phyloP scores from a whole-genome alignment of 2,329 filamentous ascomycete genomes.

The Zymoseptoria pseudotritici region DNA sequence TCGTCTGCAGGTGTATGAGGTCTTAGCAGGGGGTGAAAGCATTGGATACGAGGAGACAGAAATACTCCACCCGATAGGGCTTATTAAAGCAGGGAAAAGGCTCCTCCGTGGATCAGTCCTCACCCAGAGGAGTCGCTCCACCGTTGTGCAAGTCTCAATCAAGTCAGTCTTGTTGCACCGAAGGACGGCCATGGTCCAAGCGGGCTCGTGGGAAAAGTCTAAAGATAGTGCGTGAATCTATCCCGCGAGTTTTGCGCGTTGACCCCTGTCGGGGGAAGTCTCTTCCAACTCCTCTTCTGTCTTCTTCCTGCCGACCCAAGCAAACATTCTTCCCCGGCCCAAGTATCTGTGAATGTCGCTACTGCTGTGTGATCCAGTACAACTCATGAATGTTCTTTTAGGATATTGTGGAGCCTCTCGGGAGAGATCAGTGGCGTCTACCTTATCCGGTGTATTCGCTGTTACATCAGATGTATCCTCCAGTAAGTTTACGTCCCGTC shows the following conservation, averaged over 20 bases:
- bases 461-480: neutral
- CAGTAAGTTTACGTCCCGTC: neutral
- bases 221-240: conserved; percentile 4
- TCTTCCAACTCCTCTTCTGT: conserved; percentile 1
- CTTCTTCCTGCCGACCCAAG: neutral
- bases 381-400: conserved; percentile 7
- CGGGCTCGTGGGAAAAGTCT: neutral
- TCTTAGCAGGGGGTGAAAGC: neutral
- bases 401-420: neutral
- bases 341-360: neutral
- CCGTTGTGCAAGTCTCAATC: neutral
- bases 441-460: neutral
- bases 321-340: conserved; percentile 3
- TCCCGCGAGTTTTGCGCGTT: conserved; percentile 1
- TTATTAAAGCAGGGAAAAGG: neutral
- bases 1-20: neutral
- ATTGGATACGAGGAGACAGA: neutral
- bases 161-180: conserved; percentile 6
- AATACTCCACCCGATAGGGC: neutral
- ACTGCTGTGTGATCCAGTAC: neutral
- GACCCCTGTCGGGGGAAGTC: conserved; percentile 5
- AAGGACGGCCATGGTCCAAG: conserved; percentile 4
- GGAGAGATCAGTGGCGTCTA: neutral
- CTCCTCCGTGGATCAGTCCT: neutral
- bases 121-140: neutral